A percentile compares a stretch with the other conserved stretches of the same genome.
Conservation (phyloP, 495 filamentous ascomycete genomes). For the Penicillium desertorum region DNA sequence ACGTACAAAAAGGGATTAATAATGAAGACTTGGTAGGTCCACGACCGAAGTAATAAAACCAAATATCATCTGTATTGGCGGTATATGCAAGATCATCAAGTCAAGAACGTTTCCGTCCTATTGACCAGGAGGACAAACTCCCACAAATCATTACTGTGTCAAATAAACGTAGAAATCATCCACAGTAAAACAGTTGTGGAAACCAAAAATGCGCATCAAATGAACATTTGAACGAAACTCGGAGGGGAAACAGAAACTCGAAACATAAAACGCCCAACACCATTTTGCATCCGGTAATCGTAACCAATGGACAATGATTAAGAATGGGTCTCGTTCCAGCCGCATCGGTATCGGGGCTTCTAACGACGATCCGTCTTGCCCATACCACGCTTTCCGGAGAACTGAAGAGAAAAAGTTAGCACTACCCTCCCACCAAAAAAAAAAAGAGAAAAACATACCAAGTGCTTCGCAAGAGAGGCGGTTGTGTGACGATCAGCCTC, state of each 20-base stretch:
- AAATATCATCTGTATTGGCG: conserved; percentile 24
- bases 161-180: conserved; percentile 11
- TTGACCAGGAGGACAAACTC: conserved; percentile 24
- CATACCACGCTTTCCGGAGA: conserved; percentile 57
- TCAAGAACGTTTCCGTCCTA: conserved; percentile 35
- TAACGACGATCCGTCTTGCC: conserved; percentile 61
- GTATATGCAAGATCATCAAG: conserved; percentile 36
- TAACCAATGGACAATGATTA: conserved; percentile 40
- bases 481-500: conserved; percentile 93
- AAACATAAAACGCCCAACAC: conserved; percentile 33
- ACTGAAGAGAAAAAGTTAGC: conserved; percentile 40
- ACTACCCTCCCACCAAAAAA: conserved; percentile 12
- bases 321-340: conserved; percentile 32
- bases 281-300: conserved; percentile 38
- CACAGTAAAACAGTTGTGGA: conserved; percentile 17
- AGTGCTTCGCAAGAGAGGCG: conserved; percentile 80
- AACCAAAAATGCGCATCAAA: conserved; percentile 20
- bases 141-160: conserved; percentile 25
- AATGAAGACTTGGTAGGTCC: not conserved
- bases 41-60: not conserved
- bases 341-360: conserved; percentile 22
- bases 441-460: conserved; percentile 58
- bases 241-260: conserved; percentile 14
- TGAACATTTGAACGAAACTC: conserved; percentile 14
- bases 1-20: not conserved